Conservation (phyloP, 352 stramenopile species). For the Phytophthora pinifolia region DNA sequence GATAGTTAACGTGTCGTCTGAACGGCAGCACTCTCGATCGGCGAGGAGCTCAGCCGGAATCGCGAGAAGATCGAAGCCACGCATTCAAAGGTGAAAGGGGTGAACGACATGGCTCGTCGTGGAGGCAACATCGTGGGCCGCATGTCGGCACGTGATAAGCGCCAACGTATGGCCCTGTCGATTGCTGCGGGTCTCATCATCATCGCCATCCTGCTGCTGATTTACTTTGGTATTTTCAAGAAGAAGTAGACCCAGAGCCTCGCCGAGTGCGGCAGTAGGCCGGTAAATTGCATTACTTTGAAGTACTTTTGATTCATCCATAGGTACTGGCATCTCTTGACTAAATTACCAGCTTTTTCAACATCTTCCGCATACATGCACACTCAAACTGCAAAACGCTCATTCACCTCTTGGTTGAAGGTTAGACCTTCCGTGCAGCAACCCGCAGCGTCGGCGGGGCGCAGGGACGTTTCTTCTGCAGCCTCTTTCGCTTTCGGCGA, state of each 20-base stretch:
- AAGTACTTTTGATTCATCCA: slow-evolving; percentile 25
- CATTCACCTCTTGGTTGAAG: slow-evolving; percentile 58
- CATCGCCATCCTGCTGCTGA: slow-evolving; percentile 81
- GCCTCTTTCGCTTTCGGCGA: slow-evolving; percentile 15
- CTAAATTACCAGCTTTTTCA: background rate
- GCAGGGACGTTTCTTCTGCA: slow-evolving; percentile 30
- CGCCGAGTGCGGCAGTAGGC: slow-evolving; percentile 7
- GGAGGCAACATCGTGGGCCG: slow-evolving; percentile 82
- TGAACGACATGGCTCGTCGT: slow-evolving; percentile 84
- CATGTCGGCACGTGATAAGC: slow-evolving; percentile 86
- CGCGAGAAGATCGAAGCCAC: slow-evolving; percentile 86
- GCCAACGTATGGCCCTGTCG: slow-evolving; percentile 68
- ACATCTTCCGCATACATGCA: background rate
- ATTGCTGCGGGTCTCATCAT: slow-evolving; percentile 79
- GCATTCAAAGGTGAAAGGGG: slow-evolving; percentile 79
- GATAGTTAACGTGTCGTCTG: background rate
- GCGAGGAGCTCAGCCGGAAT: slow-evolving; percentile 80
- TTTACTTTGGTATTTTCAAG: slow-evolving; percentile 91
- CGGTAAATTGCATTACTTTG: slow-evolving; percentile 25
- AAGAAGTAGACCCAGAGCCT: slow-evolving; percentile 43
- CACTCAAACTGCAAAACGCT: slow-evolving; percentile 66
- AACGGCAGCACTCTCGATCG: slow-evolving; percentile 66
- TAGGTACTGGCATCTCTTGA: background rate
- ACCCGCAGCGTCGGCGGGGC: slow-evolving; percentile 33
- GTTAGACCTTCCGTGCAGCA: slow-evolving; percentile 35